A percentile compares a stretch with the other conserved stretches of the same genome.
phyloP scores from a whole-genome alignment of 331 rosid species.

The Stylosanthes scabra region DNA sequence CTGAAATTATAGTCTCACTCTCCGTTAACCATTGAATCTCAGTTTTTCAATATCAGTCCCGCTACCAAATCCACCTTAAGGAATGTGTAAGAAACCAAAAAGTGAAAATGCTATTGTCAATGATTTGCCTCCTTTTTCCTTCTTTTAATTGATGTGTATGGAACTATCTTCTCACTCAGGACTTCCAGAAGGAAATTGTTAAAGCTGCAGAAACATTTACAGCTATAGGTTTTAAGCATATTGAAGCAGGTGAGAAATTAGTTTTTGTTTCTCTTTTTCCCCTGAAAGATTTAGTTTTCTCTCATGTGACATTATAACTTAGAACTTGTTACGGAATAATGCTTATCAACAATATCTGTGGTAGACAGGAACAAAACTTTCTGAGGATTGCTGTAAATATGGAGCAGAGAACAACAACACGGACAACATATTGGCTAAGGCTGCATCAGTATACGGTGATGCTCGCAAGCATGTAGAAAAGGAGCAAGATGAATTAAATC shows the following conservation, averaged over 20 bases:
- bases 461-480: constrained; percentile 96
- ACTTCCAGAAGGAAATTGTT: constrained; percentile 89
- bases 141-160: constrained; percentile 32
- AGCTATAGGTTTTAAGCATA: constrained; percentile 83
- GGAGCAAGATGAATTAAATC: constrained; percentile 90
- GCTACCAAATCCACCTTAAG: too few relatives aligned
- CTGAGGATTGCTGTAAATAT: constrained; percentile 96
- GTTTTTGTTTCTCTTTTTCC: constrained; percentile 27
- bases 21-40: too few relatives aligned
- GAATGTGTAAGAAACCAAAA: too few relatives aligned
- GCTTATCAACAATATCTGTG: constrained; percentile 49
- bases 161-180: constrained; percentile 57
- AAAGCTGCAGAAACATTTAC: constrained; percentile 86
- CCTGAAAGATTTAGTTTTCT: constrained; percentile 30
- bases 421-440: constrained; percentile 86
- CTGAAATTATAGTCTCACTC: too few relatives aligned
- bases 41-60: too few relatives aligned
- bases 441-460: constrained; percentile 94
- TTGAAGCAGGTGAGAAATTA: constrained; percentile 81
- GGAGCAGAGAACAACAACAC: constrained; percentile 84
- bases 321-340: constrained; percentile 6
- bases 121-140: constrained; percentile 6
- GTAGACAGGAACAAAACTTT: constrained; percentile 93
- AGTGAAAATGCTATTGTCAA: background rate
- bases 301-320: background rate